Conservation (phyloP, 1,284 basidiomycete genomes). For the Blastosporella zonata region DNA sequence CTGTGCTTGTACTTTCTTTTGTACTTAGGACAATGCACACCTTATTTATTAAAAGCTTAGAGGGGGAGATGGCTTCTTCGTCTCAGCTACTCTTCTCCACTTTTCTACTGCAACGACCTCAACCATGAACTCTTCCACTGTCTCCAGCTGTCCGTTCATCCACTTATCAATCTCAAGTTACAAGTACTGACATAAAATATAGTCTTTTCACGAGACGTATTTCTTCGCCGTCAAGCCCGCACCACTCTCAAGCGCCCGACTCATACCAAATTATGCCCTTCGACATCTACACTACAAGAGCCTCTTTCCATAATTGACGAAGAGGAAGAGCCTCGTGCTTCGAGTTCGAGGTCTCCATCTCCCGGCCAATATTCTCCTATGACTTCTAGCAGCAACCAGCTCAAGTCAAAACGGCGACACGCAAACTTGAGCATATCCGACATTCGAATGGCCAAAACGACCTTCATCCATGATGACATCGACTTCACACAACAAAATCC, state of each 20-base stretch:
- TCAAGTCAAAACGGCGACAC: constrained; percentile 29
- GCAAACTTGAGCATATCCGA: constrained; percentile 29
- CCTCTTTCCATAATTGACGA: constrained; percentile 36
- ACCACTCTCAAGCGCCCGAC: constrained; percentile 21
- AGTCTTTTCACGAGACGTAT: constrained; percentile 31
- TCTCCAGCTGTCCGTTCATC: constrained; percentile 27
- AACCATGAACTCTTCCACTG: constrained; percentile 25
- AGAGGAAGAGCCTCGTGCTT: constrained; percentile 25
- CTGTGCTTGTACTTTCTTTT: constrained; percentile 16
- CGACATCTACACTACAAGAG: constrained; percentile 21
- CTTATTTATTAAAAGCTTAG: constrained; percentile 10
- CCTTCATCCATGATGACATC: constrained; percentile 20
- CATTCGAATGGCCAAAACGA: constrained; percentile 27
- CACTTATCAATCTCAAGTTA: background rate
- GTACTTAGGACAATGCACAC: constrained; percentile 14
- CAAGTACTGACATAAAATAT: background rate
- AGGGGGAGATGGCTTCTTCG: constrained; percentile 2
- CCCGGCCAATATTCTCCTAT: constrained; percentile 18
- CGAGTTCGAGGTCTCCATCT: constrained; percentile 25
- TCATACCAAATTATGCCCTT: constrained; percentile 14
- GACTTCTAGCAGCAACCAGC: constrained; percentile 18
- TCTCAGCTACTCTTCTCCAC: constrained; percentile 3
- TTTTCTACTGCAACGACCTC: constrained; percentile 14
- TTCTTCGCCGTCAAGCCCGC: constrained; percentile 30
- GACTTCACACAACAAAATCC: constrained; percentile 23